Base-by-base conservation (phyloP, 164 flowering plant species). In the Berberis vulgaris region DNA sequence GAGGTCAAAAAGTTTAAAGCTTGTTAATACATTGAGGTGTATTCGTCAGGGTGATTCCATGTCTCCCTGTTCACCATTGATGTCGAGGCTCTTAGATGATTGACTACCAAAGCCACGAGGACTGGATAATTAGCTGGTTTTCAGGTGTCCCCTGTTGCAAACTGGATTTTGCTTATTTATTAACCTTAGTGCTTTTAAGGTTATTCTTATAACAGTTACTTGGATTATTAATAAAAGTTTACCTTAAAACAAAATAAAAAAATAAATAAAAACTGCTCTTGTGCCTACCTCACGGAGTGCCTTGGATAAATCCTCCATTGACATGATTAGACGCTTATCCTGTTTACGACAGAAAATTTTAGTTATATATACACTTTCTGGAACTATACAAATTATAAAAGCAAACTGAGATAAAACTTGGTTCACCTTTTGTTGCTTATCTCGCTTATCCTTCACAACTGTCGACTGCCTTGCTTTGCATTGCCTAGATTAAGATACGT, bases 261-360 rank as follows among this genome's bases (percentile, higher is more conserved):
- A 7, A 50, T 50, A 8, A 7, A 7, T 50, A 10, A 46, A 50
- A 50, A 4, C 6, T 57, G 3, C 41, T 45, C 42, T 43, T 6
- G 26, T 45, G 63, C 64, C 71, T 80, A 93, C 98, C 95, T 94
- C 99, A 41, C 71, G 80, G 67, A 94, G 71, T 64, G 96, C 91
- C 78, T 81, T 89, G 43, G 97, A 88, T n/a, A 91, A 85, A 65
- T 91, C 99, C 38, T 94, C 99, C 97, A 91, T 91, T 26, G 96
- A 86, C 84, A 94, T 81, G 59, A 82, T 81, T 41, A 91, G 76
- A 59, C 96, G 96, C 69, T 94, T 94, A 63, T 94, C 99, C 97
- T 93, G 84, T 60, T n/a, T 50, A 54, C 45, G 71, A 4, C 71
- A 61, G 63, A 68, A 45, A 71, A 7, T 13, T 13, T 9, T 43